A percentile compares a stretch with the other conserved stretches of the same genome.
These are phyloP conservation scores for Skeletonema menzelii DNA, from an alignment of 108 stramenopile genomes.

Conservation along the genomic window DNA sequence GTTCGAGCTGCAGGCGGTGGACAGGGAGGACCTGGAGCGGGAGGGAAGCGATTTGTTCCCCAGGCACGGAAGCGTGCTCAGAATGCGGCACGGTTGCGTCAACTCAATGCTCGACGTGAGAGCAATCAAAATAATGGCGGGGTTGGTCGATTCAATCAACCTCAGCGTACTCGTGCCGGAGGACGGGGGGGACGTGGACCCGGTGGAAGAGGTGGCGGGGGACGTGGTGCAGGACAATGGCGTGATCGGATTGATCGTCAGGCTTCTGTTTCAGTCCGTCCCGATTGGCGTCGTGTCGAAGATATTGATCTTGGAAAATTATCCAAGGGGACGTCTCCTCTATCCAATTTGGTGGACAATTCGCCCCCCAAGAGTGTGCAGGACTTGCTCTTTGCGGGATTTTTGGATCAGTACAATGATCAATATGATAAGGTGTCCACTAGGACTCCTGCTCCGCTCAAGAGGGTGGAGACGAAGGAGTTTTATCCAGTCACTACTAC, in stretches of 20 bases:
- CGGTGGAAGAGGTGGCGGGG: constrained; percentile 43
- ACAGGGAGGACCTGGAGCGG: constrained; percentile 16
- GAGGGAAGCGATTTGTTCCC: constrained; percentile 59
- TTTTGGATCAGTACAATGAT: constrained; percentile 93
- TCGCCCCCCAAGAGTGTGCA: constrained; percentile 51
- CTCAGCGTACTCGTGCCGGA: constrained; percentile 44
- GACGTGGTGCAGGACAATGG: constrained; percentile 56
- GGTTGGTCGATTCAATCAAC: constrained; percentile 42
- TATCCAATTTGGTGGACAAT: constrained; percentile 31
- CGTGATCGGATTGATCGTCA: constrained; percentile 54
- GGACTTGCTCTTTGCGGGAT: constrained; percentile 94
- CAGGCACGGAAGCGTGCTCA: constrained; percentile 55
- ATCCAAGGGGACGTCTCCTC: constrained; percentile 64
- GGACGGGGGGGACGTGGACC: constrained; percentile 32
- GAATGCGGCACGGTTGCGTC: constrained; percentile 65
- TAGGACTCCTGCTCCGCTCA: constrained; percentile 64
- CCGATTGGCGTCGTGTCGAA: constrained; percentile 90
- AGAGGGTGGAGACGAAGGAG: constrained; percentile 82
- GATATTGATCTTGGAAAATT: constrained; percentile 93
- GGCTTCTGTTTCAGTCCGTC: constrained; percentile 86
- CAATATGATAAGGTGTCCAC: constrained; percentile 90
- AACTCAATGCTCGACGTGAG: constrained; percentile 73
- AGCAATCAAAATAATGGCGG: constrained; percentile 6
- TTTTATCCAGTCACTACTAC: constrained; percentile 97
- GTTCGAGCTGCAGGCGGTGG: constrained; percentile 14